Conservation (phyloP, 2,329 filamentous ascomycete genomes). For the Fusarium papillatum region DNA sequence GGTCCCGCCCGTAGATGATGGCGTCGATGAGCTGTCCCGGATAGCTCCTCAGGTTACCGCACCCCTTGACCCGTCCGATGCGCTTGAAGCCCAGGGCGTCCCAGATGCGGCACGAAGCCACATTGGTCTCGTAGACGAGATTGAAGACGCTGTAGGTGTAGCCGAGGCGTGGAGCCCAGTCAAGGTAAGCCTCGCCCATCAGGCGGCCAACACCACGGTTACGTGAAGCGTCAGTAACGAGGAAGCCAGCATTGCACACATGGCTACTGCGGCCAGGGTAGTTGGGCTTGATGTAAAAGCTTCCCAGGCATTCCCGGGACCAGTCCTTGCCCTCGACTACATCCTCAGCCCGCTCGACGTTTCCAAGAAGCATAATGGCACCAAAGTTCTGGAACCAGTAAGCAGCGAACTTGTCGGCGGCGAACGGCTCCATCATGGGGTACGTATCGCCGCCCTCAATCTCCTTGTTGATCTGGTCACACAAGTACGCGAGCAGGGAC, state of each 20-base stretch:
- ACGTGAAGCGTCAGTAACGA: slow-evolving; percentile 80
- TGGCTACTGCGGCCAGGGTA: slow-evolving; percentile 93
- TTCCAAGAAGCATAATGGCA: slow-evolving; percentile 88
- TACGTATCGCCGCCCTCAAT: slow-evolving; percentile 95
- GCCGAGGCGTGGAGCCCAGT: slow-evolving; percentile 84
- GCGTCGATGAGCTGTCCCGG: slow-evolving; percentile 79
- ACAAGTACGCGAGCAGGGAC: slow-evolving; percentile 82
- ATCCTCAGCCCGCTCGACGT: slow-evolving; percentile 74
- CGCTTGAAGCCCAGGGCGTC: slow-evolving; percentile 93
- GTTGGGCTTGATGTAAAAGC: slow-evolving; percentile 95
- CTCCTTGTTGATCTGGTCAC: slow-evolving; percentile 88
- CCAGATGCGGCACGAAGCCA: slow-evolving; percentile 92
- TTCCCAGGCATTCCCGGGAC: slow-evolving; percentile 86
- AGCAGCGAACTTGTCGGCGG: slow-evolving; percentile 79
- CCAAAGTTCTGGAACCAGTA: slow-evolving; percentile 96
- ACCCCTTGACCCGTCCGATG: slow-evolving; percentile 84
- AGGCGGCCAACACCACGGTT: slow-evolving; percentile 81
- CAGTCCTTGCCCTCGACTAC: slow-evolving; percentile 76
- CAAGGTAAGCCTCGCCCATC: slow-evolving; percentile 83
- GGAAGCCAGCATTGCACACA: slow-evolving; percentile 87
- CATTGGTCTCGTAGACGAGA: slow-evolving; percentile 93
- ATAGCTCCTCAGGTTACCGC: slow-evolving; percentile 77
- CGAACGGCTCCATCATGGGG: slow-evolving; percentile 85
- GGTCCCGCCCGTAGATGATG: slow-evolving; percentile 82
- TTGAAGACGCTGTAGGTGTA: slow-evolving; percentile 97